Percentiles rank a stretch among this genome's conserved stretches.
phyloP scores from a whole-genome alignment of 768 basidiomycete species.

The Mycena crocata region DNA sequence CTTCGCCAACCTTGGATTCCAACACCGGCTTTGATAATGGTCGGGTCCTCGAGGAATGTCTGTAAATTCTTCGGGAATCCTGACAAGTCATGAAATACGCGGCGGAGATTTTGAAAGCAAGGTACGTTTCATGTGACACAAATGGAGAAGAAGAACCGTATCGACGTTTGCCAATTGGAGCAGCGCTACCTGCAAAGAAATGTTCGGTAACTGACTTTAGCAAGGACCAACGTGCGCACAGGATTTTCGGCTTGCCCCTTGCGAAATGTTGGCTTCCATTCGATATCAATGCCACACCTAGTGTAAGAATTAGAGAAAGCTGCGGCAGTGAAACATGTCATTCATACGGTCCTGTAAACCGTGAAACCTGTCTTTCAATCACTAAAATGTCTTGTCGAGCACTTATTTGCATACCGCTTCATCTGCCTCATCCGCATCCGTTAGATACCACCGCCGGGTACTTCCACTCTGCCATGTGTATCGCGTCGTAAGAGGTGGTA shows the following conservation, averaged over 20 bases:
- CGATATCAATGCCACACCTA: conserved; percentile 78
- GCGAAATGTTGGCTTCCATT: conserved; percentile 76
- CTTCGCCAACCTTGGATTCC: conserved; percentile 66
- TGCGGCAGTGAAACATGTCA: too few species aligned
- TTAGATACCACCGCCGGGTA: conserved; percentile 50
- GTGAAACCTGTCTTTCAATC: too few species aligned
- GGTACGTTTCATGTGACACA: conserved; percentile 67
- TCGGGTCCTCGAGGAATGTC: conserved; percentile 62
- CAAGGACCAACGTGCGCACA: conserved; percentile 32
- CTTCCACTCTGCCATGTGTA: conserved; percentile 53
- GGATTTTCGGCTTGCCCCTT: conserved; percentile 71
- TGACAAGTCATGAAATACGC: conserved; percentile 37
- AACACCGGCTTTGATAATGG: conserved; percentile 77
- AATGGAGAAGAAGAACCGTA: conserved; percentile 71
- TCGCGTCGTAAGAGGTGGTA: conserved; percentile 38
- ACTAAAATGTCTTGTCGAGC: background rate
- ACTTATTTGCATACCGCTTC: conserved; percentile 34
- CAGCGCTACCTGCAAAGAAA: conserved; percentile 58
- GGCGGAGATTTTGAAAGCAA: background rate
- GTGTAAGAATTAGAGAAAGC: too few species aligned
- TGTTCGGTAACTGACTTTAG: background rate
- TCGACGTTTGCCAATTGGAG: conserved; percentile 75
- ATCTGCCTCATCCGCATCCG: conserved; percentile 48
- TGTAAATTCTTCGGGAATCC: conserved; percentile 66
- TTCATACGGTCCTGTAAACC: too few species aligned